These are phyloP conservation scores for Teratosphaeria nubilosa DNA, from an alignment of 2,329 filamentous ascomycete genomes.

Conservation along the genomic window DNA sequence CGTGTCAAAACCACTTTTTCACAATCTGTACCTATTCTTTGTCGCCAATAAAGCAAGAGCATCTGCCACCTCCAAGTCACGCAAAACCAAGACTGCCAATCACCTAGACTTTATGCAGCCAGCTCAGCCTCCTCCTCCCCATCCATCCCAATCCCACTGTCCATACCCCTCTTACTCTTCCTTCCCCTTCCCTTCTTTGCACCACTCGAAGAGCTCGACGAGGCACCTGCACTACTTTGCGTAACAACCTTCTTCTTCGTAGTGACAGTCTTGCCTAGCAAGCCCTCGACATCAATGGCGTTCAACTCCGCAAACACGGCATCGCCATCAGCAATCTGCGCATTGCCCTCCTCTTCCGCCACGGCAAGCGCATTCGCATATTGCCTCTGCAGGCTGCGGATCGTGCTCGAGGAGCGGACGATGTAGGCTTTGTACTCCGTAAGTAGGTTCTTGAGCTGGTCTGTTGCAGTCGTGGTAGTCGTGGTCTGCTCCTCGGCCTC, in stretches of 20 bases:
- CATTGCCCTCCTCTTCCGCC: slow-evolving; percentile 9
- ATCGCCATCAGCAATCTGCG: slow-evolving; percentile 6
- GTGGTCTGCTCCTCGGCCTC: slow-evolving; percentile 13
- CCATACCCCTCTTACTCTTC: slow-evolving; percentile 7
- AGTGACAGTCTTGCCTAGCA: slow-evolving; percentile 3
- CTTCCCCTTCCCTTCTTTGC: slow-evolving; percentile 2
- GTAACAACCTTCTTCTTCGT: neutral
- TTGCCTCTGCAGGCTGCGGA: slow-evolving; percentile 22
- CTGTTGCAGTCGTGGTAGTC: slow-evolving; percentile 16
- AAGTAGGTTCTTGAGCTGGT: slow-evolving; percentile 18
- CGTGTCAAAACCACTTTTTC: neutral
- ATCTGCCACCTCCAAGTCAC: neutral
- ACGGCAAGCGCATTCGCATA: slow-evolving; percentile 20
- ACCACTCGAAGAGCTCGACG: neutral
- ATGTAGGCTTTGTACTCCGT: slow-evolving; percentile 25
- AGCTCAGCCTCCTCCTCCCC: slow-evolving; percentile 3
- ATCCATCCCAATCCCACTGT: slow-evolving; percentile 9
- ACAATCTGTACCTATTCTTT: neutral
- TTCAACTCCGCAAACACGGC: slow-evolving; percentile 16
- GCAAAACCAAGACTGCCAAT: neutral
- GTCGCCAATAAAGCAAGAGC: neutral
- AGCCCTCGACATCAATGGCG: slow-evolving; percentile 14
- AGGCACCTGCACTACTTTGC: neutral
- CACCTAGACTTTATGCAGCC: neutral
- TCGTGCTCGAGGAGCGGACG: slow-evolving; percentile 23